A percentile compares a stretch with the other conserved stretches of the same genome.
phyloP scores from a whole-genome alignment of 139 green algal genomes.

The Penium margaritaceum region DNA sequence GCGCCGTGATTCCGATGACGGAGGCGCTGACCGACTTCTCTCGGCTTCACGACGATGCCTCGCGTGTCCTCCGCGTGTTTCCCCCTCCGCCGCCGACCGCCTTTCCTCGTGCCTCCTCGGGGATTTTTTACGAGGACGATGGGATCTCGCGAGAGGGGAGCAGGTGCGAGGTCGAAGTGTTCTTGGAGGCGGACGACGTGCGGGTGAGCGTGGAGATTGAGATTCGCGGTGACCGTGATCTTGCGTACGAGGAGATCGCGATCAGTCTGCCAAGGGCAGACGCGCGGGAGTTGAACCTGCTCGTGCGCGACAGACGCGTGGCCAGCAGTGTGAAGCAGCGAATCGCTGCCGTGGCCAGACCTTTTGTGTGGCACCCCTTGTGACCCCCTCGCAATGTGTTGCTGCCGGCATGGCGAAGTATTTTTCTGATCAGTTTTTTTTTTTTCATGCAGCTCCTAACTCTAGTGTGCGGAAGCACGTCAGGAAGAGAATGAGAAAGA shows the following conservation, averaged over 20 bases:
- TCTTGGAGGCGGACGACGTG: background rate
- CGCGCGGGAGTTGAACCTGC: background rate
- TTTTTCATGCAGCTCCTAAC: no score
- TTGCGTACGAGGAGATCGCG: background rate
- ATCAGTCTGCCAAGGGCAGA: background rate
- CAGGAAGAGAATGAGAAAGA: no score
- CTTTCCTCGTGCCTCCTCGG: background rate
- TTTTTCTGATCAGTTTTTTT: no score
- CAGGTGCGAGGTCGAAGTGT: background rate
- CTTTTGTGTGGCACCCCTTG: background rate
- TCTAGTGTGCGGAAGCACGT: no score
- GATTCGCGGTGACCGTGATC: no score
- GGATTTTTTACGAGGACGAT: conserved; percentile 1
- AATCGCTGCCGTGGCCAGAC: background rate
- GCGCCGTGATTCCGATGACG: conserved; percentile 19
- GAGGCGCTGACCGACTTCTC: conserved; percentile 14
- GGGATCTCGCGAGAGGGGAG: background rate
- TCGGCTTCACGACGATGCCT: conserved; percentile 23
- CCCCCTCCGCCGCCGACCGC: background rate
- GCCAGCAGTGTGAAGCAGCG: background rate
- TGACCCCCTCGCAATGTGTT: no score
- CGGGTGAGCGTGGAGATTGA: background rate
- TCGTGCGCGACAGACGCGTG: no score
- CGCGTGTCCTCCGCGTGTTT: conserved; percentile 28
- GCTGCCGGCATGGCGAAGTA: no score